Conservation (phyloP, 257 asterid species). For the Mentha longifolia region DNA sequence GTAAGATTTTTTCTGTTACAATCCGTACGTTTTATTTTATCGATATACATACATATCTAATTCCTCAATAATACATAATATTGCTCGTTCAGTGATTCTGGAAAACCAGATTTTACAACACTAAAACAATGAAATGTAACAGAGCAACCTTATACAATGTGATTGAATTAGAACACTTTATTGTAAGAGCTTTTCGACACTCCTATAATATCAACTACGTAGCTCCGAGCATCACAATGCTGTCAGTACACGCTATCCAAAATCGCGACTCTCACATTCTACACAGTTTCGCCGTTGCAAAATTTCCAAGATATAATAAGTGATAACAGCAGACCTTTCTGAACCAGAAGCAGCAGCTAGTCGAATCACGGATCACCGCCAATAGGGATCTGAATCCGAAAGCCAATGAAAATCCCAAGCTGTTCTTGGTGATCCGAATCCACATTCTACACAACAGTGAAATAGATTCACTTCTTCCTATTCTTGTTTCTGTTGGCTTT, state of each 20-base stretch:
- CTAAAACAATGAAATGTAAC: neutral
- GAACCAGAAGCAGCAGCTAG: too few species aligned
- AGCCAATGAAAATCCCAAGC: neutral
- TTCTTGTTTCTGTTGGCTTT: conserved; percentile 48
- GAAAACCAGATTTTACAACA: neutral
- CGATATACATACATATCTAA: neutral
- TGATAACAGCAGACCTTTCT: conserved; percentile 2
- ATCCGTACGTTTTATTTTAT: neutral
- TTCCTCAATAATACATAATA: too few species aligned
- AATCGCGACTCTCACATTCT: conserved; percentile 19
- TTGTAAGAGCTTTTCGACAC: neutral
- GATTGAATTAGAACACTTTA: conserved; percentile 5
- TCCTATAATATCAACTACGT: neutral
- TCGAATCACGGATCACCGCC: too few species aligned
- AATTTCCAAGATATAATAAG: neutral
- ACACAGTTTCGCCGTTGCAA: neutral
- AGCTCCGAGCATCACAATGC: neutral
- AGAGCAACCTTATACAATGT: neutral
- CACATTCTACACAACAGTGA: neutral
- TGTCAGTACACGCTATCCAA: conserved; percentile 8
- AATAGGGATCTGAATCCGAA: neutral
- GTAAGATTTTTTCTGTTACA: neutral
- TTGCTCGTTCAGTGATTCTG: too few species aligned
- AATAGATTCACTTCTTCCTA: conserved; percentile 42
- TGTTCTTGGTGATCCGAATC: neutral